A percentile compares a stretch with the other conserved stretches of the same genome.
Conservation (phyloP, 1,284 basidiomycete genomes). For the Sphaerobolus stellatus region DNA sequence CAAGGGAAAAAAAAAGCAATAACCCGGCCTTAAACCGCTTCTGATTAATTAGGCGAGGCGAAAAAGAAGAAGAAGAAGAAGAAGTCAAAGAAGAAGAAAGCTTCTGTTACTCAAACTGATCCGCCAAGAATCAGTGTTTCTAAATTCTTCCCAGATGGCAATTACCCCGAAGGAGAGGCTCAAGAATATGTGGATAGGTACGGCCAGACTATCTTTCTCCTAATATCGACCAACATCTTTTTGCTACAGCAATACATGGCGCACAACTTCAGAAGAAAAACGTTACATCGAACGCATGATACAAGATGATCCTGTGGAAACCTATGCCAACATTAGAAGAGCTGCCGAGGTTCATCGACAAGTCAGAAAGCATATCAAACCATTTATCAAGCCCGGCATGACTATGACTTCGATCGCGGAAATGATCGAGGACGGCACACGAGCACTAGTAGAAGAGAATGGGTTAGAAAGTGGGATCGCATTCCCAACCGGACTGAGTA, state of each 20-base stretch:
- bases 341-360: constrained; percentile 60
- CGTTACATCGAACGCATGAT: constrained; percentile 47
- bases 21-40: not conserved
- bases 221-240: not conserved
- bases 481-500: constrained; percentile 56
- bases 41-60: not conserved
- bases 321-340: constrained; percentile 52
- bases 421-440: constrained; percentile 53
- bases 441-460: constrained; percentile 54
- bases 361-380: constrained; percentile 50
- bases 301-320: constrained; percentile 41
- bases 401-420: constrained; percentile 59
- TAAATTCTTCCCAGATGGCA: constrained; percentile 83
- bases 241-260: constrained; percentile 40
- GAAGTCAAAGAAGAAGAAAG: constrained; percentile 91
- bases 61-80: constrained; percentile 83
- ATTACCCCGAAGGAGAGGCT: constrained; percentile 89
- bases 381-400: constrained; percentile 59
- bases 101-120: constrained; percentile 78
- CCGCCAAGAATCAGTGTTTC: constrained; percentile 92
- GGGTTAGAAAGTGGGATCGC: constrained; percentile 52
- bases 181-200: constrained; percentile 88
- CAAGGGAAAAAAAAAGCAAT: too few relatives aligned
- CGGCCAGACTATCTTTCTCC: constrained; percentile 2
- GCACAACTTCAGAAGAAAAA: constrained; percentile 52